Base-by-base conservation (phyloP, 345 rosid genomes). In the Rhodamnia rubescens region DNA sequence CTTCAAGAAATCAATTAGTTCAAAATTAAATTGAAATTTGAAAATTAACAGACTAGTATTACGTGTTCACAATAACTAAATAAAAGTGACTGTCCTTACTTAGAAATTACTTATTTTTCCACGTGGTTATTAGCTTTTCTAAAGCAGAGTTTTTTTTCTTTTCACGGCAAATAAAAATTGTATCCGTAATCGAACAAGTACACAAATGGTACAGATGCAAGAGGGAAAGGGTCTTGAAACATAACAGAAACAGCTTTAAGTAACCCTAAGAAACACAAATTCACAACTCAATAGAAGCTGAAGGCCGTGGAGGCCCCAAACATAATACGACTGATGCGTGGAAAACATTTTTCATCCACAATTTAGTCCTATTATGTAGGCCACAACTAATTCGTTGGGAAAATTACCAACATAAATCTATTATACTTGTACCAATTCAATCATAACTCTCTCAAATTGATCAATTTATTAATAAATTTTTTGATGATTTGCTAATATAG, bases 161-260 rank as follows among this genome's bases (percentile, higher is more conserved):
- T 0, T 52, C 6, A 56, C 6, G 29, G 61, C 0, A 24, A 57
- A 57, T 57, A 24, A 57, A 57, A 5, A 57, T 57, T 57, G 24
- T 56, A 56, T 8, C 27, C 2, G 24, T 56, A 26, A 57, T 57
- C 11, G 29, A 57, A 57, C 0, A 57, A 57, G 61, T 26, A 57
- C 61, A 57, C 29, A 26, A 57, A 57, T 57, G 29, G 0, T 57
- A 57, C 7, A 57, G 0, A 57, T 26, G 4, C 27, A 0, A 1
- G 27, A 56, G 0, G 9, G 27, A 22, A 56, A n/a, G 59, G 59
- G 59, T 0, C 59, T 0, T 56, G 59, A 56, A 9, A 56, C 59
- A 56, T 0, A 56, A 56, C 0, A 56, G 59, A 10, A 26, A 10
- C 64, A 57, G 9, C 29, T 11, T 11, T 27, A 26, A 2, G 14